Evolutionary conservation across 805 yeast genomes (phyloP), one percentile per base, ranked within the genome.

Genomic region (Sungouiozyma intestinalis): DNA sequence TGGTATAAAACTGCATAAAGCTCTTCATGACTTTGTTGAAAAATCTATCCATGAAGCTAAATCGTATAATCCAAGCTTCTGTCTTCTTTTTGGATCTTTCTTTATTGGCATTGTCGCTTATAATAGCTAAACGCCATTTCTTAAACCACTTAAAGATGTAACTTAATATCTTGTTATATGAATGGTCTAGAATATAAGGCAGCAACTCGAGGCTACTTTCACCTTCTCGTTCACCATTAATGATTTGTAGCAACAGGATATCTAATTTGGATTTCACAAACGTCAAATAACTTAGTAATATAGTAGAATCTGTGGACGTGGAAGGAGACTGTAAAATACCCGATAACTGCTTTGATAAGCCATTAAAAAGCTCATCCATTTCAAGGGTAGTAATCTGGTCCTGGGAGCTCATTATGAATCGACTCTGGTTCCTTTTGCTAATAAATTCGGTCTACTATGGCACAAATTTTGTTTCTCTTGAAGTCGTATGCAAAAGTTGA

Each of bases 91-190:
- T 47, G 24, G 46, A 42, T 40, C 58, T 44, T 43, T 45, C 51
- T 49, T 40, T 44, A 33, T 29, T 47, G 44, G 40, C 44, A 31
- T 20, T 37, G 45, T 47, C 44, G 35, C 48, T 40, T 36, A 48
- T 39, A 37, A 41, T 49, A 38, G 44, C 47, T 41, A 43, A 51
- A 50, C 45, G 47, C 52, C 62, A 66, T 9, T 57, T 50, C 52
- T 74, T 77, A 50, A 71, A 79, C 54, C 70, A 70, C 49, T 77
- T 79, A 46, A 80, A 68, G 2, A 76, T 71, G 2, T 85, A 85
- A 50, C 77, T 76, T 49, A 77, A 81, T 47, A 81, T 68, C 4
- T 75, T 74, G 27, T 66, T 55, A 87, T 87, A 81, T 16, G 77
- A 57, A 3, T 57, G 50, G 40, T 76, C 81, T 16, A 81, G 65